Evolutionary conservation across 139 green algal genomes (phyloP).

Genomic region (Asterochloris sp.): DNA sequence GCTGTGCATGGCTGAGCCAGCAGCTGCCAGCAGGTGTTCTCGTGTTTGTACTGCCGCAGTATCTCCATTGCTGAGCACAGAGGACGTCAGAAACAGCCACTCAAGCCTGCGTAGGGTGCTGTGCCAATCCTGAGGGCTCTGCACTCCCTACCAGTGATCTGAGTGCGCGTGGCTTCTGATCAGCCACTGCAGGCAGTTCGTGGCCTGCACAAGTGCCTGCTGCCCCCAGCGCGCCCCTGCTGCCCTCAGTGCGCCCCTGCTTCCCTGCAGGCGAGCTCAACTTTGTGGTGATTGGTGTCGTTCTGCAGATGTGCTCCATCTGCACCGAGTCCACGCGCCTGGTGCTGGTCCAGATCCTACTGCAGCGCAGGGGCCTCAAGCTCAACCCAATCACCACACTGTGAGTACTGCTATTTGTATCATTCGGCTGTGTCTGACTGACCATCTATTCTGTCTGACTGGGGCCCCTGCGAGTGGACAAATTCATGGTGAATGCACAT

Average conservation of each 20-base stretch:
- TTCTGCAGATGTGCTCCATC: slow-evolving; percentile 87
- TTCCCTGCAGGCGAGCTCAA: slow-evolving; percentile 79
- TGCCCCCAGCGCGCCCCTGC: not conserved
- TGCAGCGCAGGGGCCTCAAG: slow-evolving; percentile 72
- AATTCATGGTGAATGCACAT: no score
- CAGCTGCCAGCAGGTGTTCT: no score
- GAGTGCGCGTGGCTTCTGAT: not conserved
- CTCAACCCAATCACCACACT: slow-evolving; percentile 89
- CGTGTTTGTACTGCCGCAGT: no score
- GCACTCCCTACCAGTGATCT: not conserved
- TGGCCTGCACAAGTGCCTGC: no score
- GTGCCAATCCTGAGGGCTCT: not conserved
- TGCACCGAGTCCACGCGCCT: slow-evolving; percentile 66
- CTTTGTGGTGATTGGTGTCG: slow-evolving; percentile 81
- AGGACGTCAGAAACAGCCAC: no score
- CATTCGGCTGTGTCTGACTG: no score
- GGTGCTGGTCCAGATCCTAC: slow-evolving; percentile 72
- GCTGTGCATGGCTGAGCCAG: no score
- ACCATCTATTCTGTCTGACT: slow-evolving; percentile 62
- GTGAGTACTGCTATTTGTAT: slow-evolving; percentile 45
- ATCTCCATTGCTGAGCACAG: no score
- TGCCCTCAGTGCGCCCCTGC: no score
- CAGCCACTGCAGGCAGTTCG: no score
- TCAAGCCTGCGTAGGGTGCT: no score
- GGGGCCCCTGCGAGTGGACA: no score